Base-by-base conservation (phyloP, 129 eudicot species). In the Lactuca saligna region DNA sequence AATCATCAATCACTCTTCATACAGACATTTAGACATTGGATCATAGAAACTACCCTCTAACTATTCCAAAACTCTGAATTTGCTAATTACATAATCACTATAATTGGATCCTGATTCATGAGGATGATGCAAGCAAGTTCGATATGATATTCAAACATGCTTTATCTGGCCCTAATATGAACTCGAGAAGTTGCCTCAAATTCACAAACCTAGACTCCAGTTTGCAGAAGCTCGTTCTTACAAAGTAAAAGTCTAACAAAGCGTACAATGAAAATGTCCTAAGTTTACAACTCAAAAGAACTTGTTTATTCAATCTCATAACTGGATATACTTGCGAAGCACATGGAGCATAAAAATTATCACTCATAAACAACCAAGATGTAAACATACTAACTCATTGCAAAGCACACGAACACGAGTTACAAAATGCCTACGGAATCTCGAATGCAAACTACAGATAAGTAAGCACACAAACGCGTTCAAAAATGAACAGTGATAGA, bases 121-220 rank as follows among this genome's bases (percentile, higher is more conserved):
- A 63, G 17, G 37, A 71, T 59, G 53, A 49, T 49, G 53, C 61
- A 49, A 31, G 58, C 33, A 13, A 71, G 60, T 48, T 71, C 60
- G 33, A 59, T 13, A 58, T 20, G 48, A 33, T 58, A 57, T 35
- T 54, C 7, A 35, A 35, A 61, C 60, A 32, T 49, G 31, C 58
- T 65, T 46, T 48, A 15, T 50, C 50, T 66, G 17, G 4, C 63
- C 53, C 65, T 37, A 5, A 56, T 31, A 46, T 13, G 16, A 31
- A 57, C 11, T 29, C 31, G 7, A 42, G 10, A 12, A 42, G 12
- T 8, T 7, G 3, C 3, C 7, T 42, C 7, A 7, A 42, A 42
- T 8, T 12, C 9, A 8, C 3, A 12, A 46, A 46, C 51, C n/a
- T 57, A 20, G 62, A 17, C 37, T 35, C 34, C 35, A 41, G 54